A percentile compares a stretch with the other conserved stretches of the same genome.
Conservation (phyloP, 495 filamentous ascomycete genomes). For the Xylaria acuta region DNA sequence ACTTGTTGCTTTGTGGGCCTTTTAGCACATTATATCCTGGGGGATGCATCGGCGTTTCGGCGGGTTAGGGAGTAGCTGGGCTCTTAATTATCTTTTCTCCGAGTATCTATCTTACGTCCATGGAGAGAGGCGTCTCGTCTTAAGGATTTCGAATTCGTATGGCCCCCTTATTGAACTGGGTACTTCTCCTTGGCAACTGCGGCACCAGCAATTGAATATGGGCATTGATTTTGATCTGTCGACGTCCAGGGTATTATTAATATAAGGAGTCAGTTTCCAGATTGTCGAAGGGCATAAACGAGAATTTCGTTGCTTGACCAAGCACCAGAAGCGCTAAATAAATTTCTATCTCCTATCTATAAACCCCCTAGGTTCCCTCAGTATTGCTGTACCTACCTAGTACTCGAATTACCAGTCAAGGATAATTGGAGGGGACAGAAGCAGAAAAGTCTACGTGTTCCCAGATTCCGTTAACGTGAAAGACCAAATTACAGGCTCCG, state of each 20-base stretch:
- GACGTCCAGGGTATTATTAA: not conserved
- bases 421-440: not conserved
- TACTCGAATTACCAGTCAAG: not conserved
- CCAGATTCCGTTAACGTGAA: not conserved
- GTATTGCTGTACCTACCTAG: not conserved
- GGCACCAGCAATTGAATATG: not conserved
- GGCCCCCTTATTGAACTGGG: not conserved
- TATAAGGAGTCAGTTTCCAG: not conserved
- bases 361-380: not conserved
- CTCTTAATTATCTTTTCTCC: not conserved
- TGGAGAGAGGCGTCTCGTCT: not conserved
- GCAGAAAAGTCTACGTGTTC: not conserved
- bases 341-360: not conserved
- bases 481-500: not conserved
- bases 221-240: not conserved
- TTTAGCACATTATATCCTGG: slow-evolving; percentile 23
- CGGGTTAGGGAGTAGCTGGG: slow-evolving; percentile 8
- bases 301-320: not conserved
- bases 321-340: not conserved
- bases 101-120: not conserved
- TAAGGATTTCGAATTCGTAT: not conserved
- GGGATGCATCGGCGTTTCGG: slow-evolving; percentile 24
- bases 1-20: slow-evolving; percentile 5
- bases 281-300: not conserved
- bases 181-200: not conserved